phyloP scores from a whole-genome alignment of 441 rosid species.

The Erodium trifolium region DNA sequence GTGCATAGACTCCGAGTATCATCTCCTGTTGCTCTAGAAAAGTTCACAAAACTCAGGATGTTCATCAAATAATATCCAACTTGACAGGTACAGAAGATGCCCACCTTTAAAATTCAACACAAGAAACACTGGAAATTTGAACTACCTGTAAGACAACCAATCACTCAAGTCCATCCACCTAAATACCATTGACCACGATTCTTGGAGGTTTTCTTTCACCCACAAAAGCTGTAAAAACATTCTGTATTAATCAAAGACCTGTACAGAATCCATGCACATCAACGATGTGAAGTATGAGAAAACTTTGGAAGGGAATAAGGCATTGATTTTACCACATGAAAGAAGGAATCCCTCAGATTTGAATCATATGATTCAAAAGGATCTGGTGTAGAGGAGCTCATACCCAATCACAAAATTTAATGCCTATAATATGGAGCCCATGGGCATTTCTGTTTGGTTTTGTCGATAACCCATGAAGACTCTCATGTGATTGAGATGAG shows the following conservation, averaged over 20 bases:
- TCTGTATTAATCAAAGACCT: slow-evolving; percentile 1
- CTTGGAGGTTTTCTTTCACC: slow-evolving; percentile 89
- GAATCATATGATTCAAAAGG: too few relatives aligned
- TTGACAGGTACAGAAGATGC: not conserved
- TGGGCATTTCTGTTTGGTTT: too few relatives aligned
- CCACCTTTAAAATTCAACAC: slow-evolving; percentile 6
- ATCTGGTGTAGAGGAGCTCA: too few relatives aligned
- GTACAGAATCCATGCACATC: too few relatives aligned
- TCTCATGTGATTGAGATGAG: not conserved
- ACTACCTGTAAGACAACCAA: slow-evolving; percentile 83
- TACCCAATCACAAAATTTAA: too few relatives aligned
- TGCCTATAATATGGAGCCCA: too few relatives aligned
- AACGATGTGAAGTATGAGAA: not conserved
- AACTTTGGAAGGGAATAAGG: not conserved
- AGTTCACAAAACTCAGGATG: slow-evolving; percentile 14
- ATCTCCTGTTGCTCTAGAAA: slow-evolving; percentile 80
- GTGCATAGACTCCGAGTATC: slow-evolving; percentile 95
- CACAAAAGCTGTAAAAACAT: slow-evolving; percentile 61
- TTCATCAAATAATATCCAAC: slow-evolving; percentile 8
- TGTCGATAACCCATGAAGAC: too few relatives aligned
- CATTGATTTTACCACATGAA: too few relatives aligned
- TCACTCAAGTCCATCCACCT: slow-evolving; percentile 99
- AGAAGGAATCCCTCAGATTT: too few relatives aligned
- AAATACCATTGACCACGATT: slow-evolving; percentile 89
- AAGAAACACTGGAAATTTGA: slow-evolving; percentile 12